These are phyloP conservation scores for Botryotinia globosa DNA, from an alignment of 2,329 filamentous ascomycete genomes.

Conservation along the genomic window DNA sequence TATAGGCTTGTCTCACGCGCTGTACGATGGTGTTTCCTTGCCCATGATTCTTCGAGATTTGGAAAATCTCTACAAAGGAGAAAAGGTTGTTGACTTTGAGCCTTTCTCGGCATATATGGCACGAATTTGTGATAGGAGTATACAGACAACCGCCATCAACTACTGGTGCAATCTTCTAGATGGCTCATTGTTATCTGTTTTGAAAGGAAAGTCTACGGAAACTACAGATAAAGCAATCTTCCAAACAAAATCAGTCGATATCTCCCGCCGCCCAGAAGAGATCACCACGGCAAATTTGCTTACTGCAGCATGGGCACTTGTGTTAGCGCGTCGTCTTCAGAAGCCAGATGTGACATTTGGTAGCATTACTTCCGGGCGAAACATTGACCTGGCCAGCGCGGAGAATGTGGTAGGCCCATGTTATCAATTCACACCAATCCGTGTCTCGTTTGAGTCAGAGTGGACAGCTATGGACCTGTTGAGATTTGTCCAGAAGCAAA, in stretches of 20 bases:
- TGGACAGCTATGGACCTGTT: conserved; percentile 41
- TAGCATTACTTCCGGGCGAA: conserved; percentile 44
- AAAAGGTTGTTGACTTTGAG: conserved; percentile 33
- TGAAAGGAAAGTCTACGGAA: conserved; percentile 22
- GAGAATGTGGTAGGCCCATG: conserved; percentile 46
- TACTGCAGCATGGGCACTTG: conserved; percentile 45
- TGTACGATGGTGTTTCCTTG: conserved; percentile 65
- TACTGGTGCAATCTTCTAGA: conserved; percentile 48
- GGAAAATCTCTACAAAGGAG: conserved; percentile 39
- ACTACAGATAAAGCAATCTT: conserved; percentile 36
- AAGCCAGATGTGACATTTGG: conserved; percentile 29
- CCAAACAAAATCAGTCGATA: conserved; percentile 33
- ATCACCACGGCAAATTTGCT: conserved; percentile 45
- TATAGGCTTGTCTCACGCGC: conserved; percentile 51
- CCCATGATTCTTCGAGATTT: conserved; percentile 29
- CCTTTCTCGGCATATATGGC: conserved; percentile 43
- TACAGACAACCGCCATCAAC: conserved; percentile 35
- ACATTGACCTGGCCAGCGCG: conserved; percentile 39
- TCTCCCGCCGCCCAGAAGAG: conserved; percentile 33
- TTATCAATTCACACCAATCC: conserved; percentile 46
- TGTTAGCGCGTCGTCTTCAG: conserved; percentile 38
- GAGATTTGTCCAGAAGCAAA: conserved; percentile 39
- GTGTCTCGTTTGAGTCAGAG: conserved; percentile 40
- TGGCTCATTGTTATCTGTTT: conserved; percentile 31
- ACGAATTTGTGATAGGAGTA: conserved; percentile 25